Evolutionary conservation across 2,329 filamentous ascomycete genomes (phyloP), one percentile per base, ranked within the genome.

Genomic region (Aurifilum marmelostoma): DNA sequence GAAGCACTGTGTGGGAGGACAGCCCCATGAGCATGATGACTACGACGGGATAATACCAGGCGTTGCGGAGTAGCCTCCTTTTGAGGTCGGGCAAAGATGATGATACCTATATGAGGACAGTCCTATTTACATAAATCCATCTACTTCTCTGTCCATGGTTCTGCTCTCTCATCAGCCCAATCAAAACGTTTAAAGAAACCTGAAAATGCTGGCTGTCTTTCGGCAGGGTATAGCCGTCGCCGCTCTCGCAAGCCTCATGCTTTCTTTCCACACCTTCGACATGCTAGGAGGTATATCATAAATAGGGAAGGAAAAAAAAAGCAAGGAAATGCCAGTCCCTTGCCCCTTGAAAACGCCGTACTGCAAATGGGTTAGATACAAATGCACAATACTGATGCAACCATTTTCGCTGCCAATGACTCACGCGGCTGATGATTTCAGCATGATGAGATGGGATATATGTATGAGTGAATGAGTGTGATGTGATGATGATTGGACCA

Each of bases 251-350:
- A 63, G 11, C 58, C 50, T 39, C 9, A 68, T 70, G 69, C 66
- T 63, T 24, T 37, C 39, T 64, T 29, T 39, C 67, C 64, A 11
- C 59, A 47, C 52, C 43, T 54, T 39, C 62, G 50, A 60, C 47
- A 70, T 70, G 69, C 69, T 47, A 64, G 64, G 27, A 70, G 66
- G 69, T 70, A 65, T 68, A 68, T 70, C 54, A 63, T 68, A 43
- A n/a, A 47, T 7, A n/a, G 34, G 34, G 4, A 47, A 47, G 9
- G 3, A 47, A n/a, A 47, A 47, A 47, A n/a, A n/a, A 21, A 41
- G 27, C 63, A 70, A 50, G 63, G 47, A 66, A 68, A 66, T 67
- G 66, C 60, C 60, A 32, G 18, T n/a, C 50, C 58, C 11, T 63
- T 50, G 7, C 29, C 52, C 66, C 39, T 14, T 9, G 56, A n/a